phyloP scores from a whole-genome alignment of 306 rosid species.

The Ziziphus jujuba region DNA sequence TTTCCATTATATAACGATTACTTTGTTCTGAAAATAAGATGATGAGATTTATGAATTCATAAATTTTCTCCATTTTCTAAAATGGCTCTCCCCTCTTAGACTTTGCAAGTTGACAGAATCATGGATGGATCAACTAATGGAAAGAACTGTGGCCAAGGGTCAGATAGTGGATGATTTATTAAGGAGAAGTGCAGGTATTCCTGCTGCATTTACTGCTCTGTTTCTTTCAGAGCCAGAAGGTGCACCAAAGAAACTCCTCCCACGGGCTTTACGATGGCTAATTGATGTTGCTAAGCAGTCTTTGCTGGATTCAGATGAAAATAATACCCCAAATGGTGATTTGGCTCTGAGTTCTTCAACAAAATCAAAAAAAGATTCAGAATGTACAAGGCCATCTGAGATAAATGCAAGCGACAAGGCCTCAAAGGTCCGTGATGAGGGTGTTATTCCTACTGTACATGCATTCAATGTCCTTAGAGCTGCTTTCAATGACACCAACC shows the following conservation, averaged over 20 bases:
- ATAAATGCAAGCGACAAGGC: slow-evolving; percentile 37
- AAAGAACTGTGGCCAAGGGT: slow-evolving; percentile 81
- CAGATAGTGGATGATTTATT: slow-evolving; percentile 87
- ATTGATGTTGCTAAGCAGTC: slow-evolving; percentile 76
- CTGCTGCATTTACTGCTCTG: slow-evolving; percentile 89
- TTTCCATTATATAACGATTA: slow-evolving; percentile 1
- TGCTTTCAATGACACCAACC: slow-evolving; percentile 92
- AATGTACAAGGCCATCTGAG: slow-evolving; percentile 33
- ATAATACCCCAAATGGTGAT: slow-evolving; percentile 38
- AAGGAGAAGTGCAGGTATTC: slow-evolving; percentile 99
- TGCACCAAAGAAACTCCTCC: slow-evolving; percentile 93
- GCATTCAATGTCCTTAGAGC: slow-evolving; percentile 88
- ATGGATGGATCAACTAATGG: slow-evolving; percentile 98
- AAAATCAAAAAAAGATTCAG: slow-evolving; percentile 31
- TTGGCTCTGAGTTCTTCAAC: slow-evolving; percentile 27
- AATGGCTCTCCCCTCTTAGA: slow-evolving; percentile 43
- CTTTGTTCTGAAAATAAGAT: background rate
- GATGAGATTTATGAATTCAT: background rate
- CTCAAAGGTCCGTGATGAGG: slow-evolving; percentile 91
- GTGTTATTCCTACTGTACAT: slow-evolving; percentile 94
- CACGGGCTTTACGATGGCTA: slow-evolving; percentile 85
- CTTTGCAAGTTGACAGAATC: slow-evolving; percentile 85
- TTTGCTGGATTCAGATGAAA: slow-evolving; percentile 49
- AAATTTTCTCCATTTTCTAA: slow-evolving; percentile 14
- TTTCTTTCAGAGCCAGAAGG: slow-evolving; percentile 99